These are phyloP conservation scores for Isoetes taiwanensis DNA, from an alignment of 75 land plant species.

Conservation along the genomic window DNA sequence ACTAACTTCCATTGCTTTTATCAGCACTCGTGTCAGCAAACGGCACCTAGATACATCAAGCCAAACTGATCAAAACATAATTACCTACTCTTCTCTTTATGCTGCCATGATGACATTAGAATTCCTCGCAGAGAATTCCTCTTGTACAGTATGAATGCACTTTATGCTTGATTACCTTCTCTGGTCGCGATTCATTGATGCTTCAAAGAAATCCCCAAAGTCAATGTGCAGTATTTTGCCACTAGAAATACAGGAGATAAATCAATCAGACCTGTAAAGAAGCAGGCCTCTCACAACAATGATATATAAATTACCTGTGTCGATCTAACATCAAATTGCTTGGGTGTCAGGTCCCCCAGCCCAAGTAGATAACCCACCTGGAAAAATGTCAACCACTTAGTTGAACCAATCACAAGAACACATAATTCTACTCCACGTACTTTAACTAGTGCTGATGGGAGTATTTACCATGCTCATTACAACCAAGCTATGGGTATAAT, in stretches of 20 bases:
- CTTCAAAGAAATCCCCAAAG: conserved; percentile 99
- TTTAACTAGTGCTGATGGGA: not conserved
- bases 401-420: not conserved
- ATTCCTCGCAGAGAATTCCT: too few species aligned
- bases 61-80: too few species aligned
- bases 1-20: conserved; percentile 99
- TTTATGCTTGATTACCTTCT: conserved; percentile 69
- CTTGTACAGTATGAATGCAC: too few species aligned
- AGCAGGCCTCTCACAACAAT: too few species aligned
- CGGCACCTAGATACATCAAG: too few species aligned
- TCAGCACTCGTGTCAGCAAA: conserved; percentile 96
- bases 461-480: conserved; percentile 97
- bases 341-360: conserved; percentile 95
- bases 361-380: conserved; percentile 98
- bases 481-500: conserved; percentile 92
- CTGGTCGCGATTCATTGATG: conserved; percentile 99
- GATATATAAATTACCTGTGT: conserved; percentile 54
- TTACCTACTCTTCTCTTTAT: too few species aligned
- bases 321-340: conserved; percentile 98
- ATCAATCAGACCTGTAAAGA: too few species aligned
- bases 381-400: too few species aligned
- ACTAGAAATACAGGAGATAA: conserved; percentile 41
- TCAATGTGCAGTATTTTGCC: conserved; percentile 98
- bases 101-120: too few species aligned
- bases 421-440: conserved; percentile 1